A percentile compares a stretch with the other conserved stretches of the same genome.
Evolutionary conservation across 139 green algal genomes (phyloP).

Genomic region (Nannochloris sp.): DNA sequence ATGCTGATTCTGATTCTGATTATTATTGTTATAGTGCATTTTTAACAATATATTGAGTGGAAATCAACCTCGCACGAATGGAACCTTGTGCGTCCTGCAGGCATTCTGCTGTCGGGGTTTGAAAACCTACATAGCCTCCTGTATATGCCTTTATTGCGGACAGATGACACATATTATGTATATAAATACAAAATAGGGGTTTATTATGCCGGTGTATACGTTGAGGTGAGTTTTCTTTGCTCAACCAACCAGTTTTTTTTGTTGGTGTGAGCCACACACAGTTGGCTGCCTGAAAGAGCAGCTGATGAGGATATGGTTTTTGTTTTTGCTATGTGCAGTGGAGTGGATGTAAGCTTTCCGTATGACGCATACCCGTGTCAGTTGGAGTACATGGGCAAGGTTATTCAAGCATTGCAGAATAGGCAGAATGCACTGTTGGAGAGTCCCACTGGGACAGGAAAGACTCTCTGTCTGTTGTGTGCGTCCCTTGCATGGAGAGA

Average conservation of each 20-base stretch:
- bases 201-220: neutral
- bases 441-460: constrained; percentile 90
- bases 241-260: too few relatives aligned
- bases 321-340: constrained; percentile 20
- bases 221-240: neutral
- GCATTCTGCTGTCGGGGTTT: too few relatives aligned
- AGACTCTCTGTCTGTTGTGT: constrained; percentile 96
- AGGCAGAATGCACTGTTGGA: constrained; percentile 85
- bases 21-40: too few relatives aligned
- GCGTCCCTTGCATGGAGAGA: constrained; percentile 80
- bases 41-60: too few relatives aligned
- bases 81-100: too few relatives aligned
- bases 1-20: too few relatives aligned
- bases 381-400: constrained; percentile 79
- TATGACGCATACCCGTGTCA: constrained; percentile 80
- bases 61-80: too few relatives aligned
- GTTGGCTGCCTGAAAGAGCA: too few relatives aligned
- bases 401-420: constrained; percentile 81
- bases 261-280: too few relatives aligned
- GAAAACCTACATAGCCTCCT: neutral
- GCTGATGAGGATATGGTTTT: neutral
- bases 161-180: neutral
- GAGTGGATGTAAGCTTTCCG: constrained; percentile 71
- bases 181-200: neutral
- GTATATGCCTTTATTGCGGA: too few relatives aligned